Percentiles rank a stretch among this genome's conserved stretches.
phyloP scores from a whole-genome alignment of 2,329 filamentous ascomycete species.

The Exophiala oligosperma region DNA sequence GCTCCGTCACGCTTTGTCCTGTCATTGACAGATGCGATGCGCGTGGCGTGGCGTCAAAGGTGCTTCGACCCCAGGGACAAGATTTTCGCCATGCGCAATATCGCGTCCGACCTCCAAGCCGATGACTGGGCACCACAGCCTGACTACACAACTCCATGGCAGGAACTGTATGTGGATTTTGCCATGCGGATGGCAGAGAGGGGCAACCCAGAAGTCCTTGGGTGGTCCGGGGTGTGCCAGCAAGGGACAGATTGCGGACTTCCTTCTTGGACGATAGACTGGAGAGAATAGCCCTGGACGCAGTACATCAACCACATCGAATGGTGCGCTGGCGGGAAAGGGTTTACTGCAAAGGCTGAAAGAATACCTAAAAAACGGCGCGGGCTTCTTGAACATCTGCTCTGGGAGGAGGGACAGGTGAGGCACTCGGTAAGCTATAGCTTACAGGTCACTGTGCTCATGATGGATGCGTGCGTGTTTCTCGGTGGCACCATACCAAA shows the following conservation, averaged over 20 bases:
- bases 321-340: conserved; percentile 9
- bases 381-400: conserved; percentile 4
- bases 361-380: conserved; percentile 10
- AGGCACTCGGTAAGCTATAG: not conserved
- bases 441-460: conserved; percentile 9
- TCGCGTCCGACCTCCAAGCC: conserved; percentile 10
- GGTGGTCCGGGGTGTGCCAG: conserved; percentile 6
- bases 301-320: conserved; percentile 6
- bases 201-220: conserved; percentile 2
- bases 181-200: conserved; percentile 10
- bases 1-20: not conserved
- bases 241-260: conserved; percentile 6
- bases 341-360: conserved; percentile 9
- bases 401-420: not conserved
- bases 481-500: conserved; percentile 7
- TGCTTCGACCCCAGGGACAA: conserved; percentile 19
- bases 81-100: conserved; percentile 16
- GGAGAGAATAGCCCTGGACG: conserved; percentile 6
- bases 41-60: conserved; percentile 6
- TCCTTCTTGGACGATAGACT: conserved; percentile 15
- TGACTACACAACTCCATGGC: conserved; percentile 13
- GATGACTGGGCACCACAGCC: conserved; percentile 13
- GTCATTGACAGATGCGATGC: conserved; percentile 2
- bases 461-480: conserved; percentile 4
- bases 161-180: conserved; percentile 15